phyloP scores from a whole-genome alignment of 2,329 filamentous ascomycete genomes.

The Coniochaeta hoffmannii region DNA sequence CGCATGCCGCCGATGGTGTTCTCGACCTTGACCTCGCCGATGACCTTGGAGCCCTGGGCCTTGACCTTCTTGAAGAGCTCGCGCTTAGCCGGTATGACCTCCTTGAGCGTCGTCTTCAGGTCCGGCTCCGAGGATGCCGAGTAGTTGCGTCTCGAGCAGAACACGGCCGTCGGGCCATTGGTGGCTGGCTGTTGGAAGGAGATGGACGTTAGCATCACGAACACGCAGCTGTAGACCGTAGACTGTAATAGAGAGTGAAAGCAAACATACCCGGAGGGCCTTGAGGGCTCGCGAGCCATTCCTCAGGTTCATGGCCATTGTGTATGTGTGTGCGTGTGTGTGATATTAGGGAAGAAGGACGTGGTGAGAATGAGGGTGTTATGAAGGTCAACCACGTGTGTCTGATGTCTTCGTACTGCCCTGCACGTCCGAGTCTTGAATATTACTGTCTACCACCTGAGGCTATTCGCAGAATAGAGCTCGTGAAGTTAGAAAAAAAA shows the following conservation, averaged over 20 bases:
- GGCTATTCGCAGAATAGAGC: neutral
- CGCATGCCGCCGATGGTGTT: slow-evolving; percentile 96
- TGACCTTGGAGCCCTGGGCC: slow-evolving; percentile 68
- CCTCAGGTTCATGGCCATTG: slow-evolving; percentile 59
- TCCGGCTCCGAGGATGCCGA: slow-evolving; percentile 74
- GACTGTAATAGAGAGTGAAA: neutral
- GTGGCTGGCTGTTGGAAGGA: slow-evolving; percentile 20
- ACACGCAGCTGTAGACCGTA: neutral
- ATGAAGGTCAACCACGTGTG: neutral
- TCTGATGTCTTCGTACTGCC: no score
- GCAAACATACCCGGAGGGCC: slow-evolving; percentile 50
- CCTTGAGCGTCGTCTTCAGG: slow-evolving; percentile 79
- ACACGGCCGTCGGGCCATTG: slow-evolving; percentile 14
- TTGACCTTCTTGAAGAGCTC: slow-evolving; percentile 94
- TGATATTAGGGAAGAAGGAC: neutral
- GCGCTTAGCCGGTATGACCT: slow-evolving; percentile 82
- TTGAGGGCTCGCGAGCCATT: slow-evolving; percentile 55
- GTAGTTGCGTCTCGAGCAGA: slow-evolving; percentile 47
- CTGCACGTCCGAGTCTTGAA: neutral
- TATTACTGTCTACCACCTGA: neutral
- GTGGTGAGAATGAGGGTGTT: neutral
- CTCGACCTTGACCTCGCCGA: slow-evolving; percentile 89
- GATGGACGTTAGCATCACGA: neutral
- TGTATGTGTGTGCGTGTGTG: slow-evolving; percentile 2
- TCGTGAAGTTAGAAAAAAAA: neutral